Base-by-base conservation (phyloP, 2,329 filamentous ascomycete species). In the Ophiobolus disseminans region DNA sequence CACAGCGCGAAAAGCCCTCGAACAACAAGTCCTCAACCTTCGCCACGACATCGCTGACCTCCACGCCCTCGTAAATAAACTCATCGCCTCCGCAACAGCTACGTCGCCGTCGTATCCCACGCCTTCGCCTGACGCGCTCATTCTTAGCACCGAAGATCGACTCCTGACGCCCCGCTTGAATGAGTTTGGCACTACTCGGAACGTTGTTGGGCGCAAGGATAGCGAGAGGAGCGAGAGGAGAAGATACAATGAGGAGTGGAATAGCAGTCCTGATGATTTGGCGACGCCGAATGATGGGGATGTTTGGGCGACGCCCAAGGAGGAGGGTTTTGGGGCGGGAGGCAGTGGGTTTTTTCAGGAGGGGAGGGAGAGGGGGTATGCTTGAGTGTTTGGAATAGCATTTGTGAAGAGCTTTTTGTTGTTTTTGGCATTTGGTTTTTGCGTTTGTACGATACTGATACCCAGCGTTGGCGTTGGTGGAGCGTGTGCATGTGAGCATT, bases 221-320 rank as follows among this genome's bases (percentile, higher is more conserved):
- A 45, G 51, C 20, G 17, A 39, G 3, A 30, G 39, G 16, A 58
- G 53, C 9, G 36, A 43, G 5, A 44, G 35, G 34, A 52, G 47
- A 14, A 55, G 55, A 23, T 50, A 48, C n/a, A 64, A 26, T 16
- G 40, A 23, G 8, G 30, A 43, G 7, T 40, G 36, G 36, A 30
- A n/a, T 6, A n/a, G n/a, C n/a, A n/a, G n/a, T n/a, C n/a, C n/a
- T n/a, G 40, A 68, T 13, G 62, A 68, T 6, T 32, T 63, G 1
- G 48, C 53, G 6, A 70, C 64, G 40, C 67, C 66, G 2, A n/a
- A 38, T 10, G 40, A 43, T 20, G 30, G 11, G 11, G 70, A 73
- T 17, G 60, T 58, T 2, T 73, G 67, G 67, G 65, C 65, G 4
- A 73, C 70, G 50, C 70, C 70, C 1, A 70, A 65, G 70, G 55